Conservation (phyloP, 2,329 filamentous ascomycete genomes). For the Tympanopsis confertula region DNA sequence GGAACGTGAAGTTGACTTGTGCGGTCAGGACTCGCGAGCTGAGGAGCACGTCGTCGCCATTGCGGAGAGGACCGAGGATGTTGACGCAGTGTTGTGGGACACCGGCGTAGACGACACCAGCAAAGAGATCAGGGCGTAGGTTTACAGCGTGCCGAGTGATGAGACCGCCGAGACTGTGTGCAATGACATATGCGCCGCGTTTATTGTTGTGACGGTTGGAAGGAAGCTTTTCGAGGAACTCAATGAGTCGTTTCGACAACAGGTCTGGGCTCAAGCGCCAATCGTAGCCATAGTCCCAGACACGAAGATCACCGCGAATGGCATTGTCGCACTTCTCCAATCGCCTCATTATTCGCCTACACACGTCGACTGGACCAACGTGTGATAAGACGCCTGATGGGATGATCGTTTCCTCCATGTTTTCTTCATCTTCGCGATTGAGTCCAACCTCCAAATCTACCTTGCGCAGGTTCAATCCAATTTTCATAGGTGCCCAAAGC, state of each 20-base stretch:
- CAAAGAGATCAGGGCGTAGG: conserved; percentile 70
- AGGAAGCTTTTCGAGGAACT: conserved; percentile 62
- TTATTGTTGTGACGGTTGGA: conserved; percentile 52
- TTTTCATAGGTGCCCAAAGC: conserved; percentile 87
- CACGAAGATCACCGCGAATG: conserved; percentile 56
- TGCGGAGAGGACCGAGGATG: conserved; percentile 76
- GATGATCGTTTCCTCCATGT: conserved; percentile 72
- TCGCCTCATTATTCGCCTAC: conserved; percentile 68
- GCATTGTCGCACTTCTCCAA: conserved; percentile 65
- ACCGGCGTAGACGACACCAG: conserved; percentile 76
- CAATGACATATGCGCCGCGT: conserved; percentile 68
- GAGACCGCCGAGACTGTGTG: conserved; percentile 77
- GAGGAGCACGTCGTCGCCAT: conserved; percentile 83
- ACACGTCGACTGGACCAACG: conserved; percentile 85
- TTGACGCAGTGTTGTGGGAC: conserved; percentile 80
- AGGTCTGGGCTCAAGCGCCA: conserved; percentile 79
- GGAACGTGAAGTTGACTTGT: conserved; percentile 83
- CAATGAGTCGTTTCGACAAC: conserved; percentile 58
- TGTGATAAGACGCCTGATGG: conserved; percentile 81
- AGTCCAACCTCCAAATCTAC: conserved; percentile 83
- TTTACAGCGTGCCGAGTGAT: conserved; percentile 86
- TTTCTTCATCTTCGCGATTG: conserved; percentile 69
- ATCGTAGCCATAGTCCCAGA: conserved; percentile 90
- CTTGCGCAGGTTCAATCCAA: conserved; percentile 81
- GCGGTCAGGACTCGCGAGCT: conserved; percentile 84